Conservation (phyloP, 78 protist genomes). For the Cyanophora paradoxa region DNA sequence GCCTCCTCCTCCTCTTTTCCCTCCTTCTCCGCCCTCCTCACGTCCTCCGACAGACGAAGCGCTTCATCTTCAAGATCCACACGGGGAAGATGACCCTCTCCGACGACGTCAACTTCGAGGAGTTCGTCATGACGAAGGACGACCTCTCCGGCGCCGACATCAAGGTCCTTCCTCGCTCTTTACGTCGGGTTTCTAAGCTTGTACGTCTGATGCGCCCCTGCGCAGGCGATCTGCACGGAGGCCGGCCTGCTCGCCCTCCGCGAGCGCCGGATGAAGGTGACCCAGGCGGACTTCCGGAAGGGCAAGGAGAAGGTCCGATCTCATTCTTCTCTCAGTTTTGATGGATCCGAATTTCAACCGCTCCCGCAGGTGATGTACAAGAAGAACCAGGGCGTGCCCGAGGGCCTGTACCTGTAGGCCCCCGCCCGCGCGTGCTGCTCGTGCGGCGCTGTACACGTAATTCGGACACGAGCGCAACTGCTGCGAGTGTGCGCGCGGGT, state of each 20-base stretch:
- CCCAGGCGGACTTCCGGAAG: slow-evolving; percentile 90
- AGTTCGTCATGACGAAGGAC: slow-evolving; percentile 94
- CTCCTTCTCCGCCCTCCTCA: too few species aligned
- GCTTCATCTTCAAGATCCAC: slow-evolving; percentile 79
- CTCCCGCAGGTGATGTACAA: slow-evolving; percentile 66
- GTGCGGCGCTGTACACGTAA: too few species aligned
- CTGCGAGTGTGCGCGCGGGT: too few species aligned
- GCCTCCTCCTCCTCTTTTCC: too few species aligned
- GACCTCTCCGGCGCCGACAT: slow-evolving; percentile 98
- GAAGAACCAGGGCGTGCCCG: slow-evolving; percentile 82
- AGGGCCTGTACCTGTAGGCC: slow-evolving; percentile 89
- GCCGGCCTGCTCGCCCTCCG: slow-evolving; percentile 98
- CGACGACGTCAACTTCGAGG: slow-evolving; percentile 94
- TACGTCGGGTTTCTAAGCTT: not conserved
- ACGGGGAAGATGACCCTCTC: slow-evolving; percentile 87
- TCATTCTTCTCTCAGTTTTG: not conserved
- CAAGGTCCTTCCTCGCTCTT: slow-evolving; percentile 38
- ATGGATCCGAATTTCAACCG: not conserved
- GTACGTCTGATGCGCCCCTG: slow-evolving; percentile 3
- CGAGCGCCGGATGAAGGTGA: slow-evolving; percentile 95
- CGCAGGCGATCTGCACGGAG: slow-evolving; percentile 98
- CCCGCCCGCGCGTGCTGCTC: too few species aligned
- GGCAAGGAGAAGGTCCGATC: slow-evolving; percentile 89
- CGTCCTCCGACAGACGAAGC: too few species aligned
- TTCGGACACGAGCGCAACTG: too few species aligned